Conservation (phyloP, 2,329 filamentous ascomycete species). For the Colletotrichum brevisporum region DNA sequence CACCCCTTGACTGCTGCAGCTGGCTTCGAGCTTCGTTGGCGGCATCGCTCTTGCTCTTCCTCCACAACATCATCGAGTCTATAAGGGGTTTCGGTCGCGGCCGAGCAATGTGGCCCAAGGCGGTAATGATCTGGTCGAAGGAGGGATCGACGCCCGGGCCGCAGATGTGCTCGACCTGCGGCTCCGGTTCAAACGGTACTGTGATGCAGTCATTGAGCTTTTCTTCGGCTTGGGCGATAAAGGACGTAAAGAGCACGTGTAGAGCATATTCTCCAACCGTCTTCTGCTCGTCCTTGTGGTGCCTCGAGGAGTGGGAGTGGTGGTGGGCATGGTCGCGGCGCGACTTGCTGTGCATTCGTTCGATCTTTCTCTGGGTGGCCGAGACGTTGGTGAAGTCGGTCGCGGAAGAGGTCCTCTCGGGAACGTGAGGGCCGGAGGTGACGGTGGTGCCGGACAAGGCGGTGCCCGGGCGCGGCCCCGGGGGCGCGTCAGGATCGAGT, state of each 20-base stretch:
- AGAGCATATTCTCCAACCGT: constrained; percentile 98
- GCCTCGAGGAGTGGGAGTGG: constrained; percentile 81
- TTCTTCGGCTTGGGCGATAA: constrained; percentile 96
- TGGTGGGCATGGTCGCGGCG: constrained; percentile 82
- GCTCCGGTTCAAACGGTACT: constrained; percentile 83
- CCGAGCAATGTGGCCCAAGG: constrained; percentile 93
- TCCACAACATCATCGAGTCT: constrained; percentile 98
- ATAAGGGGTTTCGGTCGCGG: constrained; percentile 96
- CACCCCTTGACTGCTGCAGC: constrained; percentile 66
- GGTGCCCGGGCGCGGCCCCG: constrained; percentile 60
- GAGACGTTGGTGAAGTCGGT: constrained; percentile 60
- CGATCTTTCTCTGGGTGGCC: constrained; percentile 66
- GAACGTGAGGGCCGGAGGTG: constrained; percentile 48
- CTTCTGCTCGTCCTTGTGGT: constrained; percentile 81
- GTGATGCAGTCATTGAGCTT: constrained; percentile 93
- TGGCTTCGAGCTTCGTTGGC: constrained; percentile 77
- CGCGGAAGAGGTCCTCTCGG: constrained; percentile 63
- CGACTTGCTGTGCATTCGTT: constrained; percentile 76
- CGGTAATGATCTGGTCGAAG: constrained; percentile 95
- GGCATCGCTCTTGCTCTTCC: constrained; percentile 94
- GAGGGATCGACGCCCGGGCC: constrained; percentile 88
- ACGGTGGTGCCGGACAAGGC: constrained; percentile 62
- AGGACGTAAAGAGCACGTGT: constrained; percentile 96
- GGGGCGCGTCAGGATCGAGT: constrained; percentile 59
- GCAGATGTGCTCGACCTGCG: constrained; percentile 89